Evolutionary conservation across 257 asterid genomes (phyloP).

Genomic region (Nicotiana noctiflora): DNA sequence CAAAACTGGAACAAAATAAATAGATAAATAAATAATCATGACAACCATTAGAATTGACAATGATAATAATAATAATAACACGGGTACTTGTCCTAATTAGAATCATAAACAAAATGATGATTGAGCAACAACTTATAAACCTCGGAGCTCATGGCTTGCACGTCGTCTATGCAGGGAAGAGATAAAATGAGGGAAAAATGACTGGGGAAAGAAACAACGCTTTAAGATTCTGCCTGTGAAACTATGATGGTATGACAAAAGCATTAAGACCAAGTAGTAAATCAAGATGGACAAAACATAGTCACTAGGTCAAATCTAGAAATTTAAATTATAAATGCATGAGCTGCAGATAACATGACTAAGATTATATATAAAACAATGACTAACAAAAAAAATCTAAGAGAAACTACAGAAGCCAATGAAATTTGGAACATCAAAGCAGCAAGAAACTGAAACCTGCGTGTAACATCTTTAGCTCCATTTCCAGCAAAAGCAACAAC

Average conservation of each 20-base stretch:
- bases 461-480: slow-evolving; percentile 98
- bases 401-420: slow-evolving; percentile 5
- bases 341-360: neutral
- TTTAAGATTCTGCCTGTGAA: neutral
- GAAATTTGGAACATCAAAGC: neutral
- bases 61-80: neutral
- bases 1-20: neutral
- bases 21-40: neutral
- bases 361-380: neutral
- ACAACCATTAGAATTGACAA: neutral
- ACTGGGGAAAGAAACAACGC: neutral
- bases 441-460: slow-evolving; percentile 56
- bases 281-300: no score
- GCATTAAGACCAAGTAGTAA: neutral
- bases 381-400: neutral
- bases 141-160: neutral
- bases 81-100: neutral
- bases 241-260: neutral
- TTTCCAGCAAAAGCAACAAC: slow-evolving; percentile 92
- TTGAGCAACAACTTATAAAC: neutral
- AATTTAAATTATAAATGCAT: neutral
- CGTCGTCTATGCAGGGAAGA: neutral
- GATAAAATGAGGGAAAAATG: neutral
- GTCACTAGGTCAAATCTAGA: neutral
- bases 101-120: neutral